Evolutionary conservation across 257 asterid genomes (phyloP), one percentile per base, ranked within the genome.

Genomic region (Ehretia macrophylla): DNA sequence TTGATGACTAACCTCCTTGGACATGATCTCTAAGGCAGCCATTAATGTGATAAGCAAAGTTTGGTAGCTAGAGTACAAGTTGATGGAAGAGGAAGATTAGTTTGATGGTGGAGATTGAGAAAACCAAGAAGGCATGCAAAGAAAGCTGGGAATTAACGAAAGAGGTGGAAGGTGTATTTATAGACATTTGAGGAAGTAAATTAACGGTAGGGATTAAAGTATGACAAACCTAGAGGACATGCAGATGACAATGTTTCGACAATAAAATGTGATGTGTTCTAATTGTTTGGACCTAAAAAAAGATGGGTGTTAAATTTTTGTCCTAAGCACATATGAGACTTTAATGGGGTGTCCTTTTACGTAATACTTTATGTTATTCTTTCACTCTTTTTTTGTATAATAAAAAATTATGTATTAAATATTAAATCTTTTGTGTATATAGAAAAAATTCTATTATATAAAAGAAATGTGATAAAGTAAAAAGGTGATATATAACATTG

Each of bases 1-100:
- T 18, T 19, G 32, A 51, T 11, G 14, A 51, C 22, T 20, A 0
- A 51, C 56, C 56, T 51, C 56, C n/a, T 51, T 51, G 56, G 56
- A 51, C 56, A 20, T n/a, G n/a, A n/a, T 19, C 14, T 51, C 56
- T 5, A 51, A 20, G 32, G 23, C 16, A 9, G 56, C 56, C 56
- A 51, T 51, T 12, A 32, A 19, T 51, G 56, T 14, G 11, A 17
- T 10, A 51, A 13, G 27, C 1, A 18, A 51, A 12, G 35, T 51
- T 20, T 50, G 23, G 23, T 17, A 51, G 56, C 32, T 51, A 51
- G 1, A 18, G 32, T 18, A 51, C n/a, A 51, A 18, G n/a, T 17
- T 18, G 56, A 14, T 17, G 32, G 8, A 4, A 51, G 37, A 19
- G 32, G 37, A 22, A 11, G 32, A 16, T 5, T 47, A 51, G 23